These are phyloP conservation scores for Fomitopsis serialis DNA, from an alignment of 768 basidiomycete genomes.

Conservation along the genomic window DNA sequence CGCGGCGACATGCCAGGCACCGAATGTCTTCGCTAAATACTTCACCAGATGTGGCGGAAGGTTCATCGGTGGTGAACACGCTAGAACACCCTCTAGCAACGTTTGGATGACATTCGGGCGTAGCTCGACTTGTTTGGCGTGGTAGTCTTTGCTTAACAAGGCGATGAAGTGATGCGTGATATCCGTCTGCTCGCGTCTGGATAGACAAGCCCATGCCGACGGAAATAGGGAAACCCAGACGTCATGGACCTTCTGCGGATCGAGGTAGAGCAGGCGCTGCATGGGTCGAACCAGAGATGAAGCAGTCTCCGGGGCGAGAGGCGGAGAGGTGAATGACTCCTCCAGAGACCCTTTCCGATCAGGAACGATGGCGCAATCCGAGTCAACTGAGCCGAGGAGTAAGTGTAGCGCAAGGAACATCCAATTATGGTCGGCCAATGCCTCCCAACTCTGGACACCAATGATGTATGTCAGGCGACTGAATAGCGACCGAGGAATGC, in stretches of 20 bases:
- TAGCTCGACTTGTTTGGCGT: constrained; percentile 80
- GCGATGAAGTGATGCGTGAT: constrained; percentile 86
- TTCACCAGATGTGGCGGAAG: constrained; percentile 94
- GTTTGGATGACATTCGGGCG: constrained; percentile 93
- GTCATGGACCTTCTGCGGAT: constrained; percentile 70
- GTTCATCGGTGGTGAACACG: constrained; percentile 82
- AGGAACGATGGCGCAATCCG: constrained; percentile 34
- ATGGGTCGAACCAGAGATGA: constrained; percentile 64
- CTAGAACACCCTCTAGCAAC: constrained; percentile 75
- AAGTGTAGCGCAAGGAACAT: constrained; percentile 87
- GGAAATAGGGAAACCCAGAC: constrained; percentile 88
- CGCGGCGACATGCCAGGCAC: constrained; percentile 89
- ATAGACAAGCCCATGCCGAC: constrained; percentile 78
- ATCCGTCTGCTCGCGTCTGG: constrained; percentile 83
- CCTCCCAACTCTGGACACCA: constrained; percentile 94
- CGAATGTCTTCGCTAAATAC: constrained; percentile 93
- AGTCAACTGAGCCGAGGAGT: constrained; percentile 68
- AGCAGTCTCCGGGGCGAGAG: constrained; percentile 40
- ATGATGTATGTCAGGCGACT: constrained; percentile 85
- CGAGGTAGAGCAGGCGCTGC: constrained; percentile 78
- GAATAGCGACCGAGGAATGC: constrained; percentile 77
- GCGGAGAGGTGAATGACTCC: constrained; percentile 25
- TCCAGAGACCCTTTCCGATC: constrained; percentile 36
- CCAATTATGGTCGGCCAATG: constrained; percentile 90
- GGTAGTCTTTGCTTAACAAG: constrained; percentile 90